Evolutionary conservation across 2,329 filamentous ascomycete species (phyloP).

Genomic region (Colletotrichum sp.): DNA sequence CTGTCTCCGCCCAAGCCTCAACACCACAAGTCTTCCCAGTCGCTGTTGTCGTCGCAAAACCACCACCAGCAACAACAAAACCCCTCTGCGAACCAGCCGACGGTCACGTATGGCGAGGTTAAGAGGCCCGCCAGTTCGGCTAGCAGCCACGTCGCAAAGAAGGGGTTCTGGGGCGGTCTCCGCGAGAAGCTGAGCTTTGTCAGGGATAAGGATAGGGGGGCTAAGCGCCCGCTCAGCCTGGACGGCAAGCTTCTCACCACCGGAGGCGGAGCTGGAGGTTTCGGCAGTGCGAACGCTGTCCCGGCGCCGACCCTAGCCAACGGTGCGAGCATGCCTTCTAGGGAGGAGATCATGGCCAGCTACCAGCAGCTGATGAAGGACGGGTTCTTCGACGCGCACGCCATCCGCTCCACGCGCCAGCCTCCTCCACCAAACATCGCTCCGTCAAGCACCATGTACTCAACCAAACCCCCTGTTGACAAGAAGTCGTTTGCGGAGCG

Average conservation of each 20-base stretch:
- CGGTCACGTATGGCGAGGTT: slow-evolving; percentile 12
- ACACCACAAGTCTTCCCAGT: slow-evolving; percentile 10
- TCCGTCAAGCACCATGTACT: slow-evolving; percentile 9
- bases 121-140: slow-evolving; percentile 22
- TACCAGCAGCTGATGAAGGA: slow-evolving; percentile 62
- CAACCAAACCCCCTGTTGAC: slow-evolving; percentile 15
- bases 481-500: slow-evolving; percentile 19
- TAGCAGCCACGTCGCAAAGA: slow-evolving; percentile 17
- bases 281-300: neutral
- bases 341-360: slow-evolving; percentile 60
- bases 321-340: slow-evolving; percentile 35
- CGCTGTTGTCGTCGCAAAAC: slow-evolving; percentile 5
- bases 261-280: slow-evolving; percentile 7
- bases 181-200: slow-evolving; percentile 29
- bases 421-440: slow-evolving; percentile 31
- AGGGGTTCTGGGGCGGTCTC: slow-evolving; percentile 36
- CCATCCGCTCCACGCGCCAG: slow-evolving; percentile 62
- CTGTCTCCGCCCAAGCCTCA: slow-evolving; percentile 11
- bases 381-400: slow-evolving; percentile 64
- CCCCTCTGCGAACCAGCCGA: slow-evolving; percentile 4
- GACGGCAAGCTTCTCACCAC: slow-evolving; percentile 20
- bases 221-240: slow-evolving; percentile 24
- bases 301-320: slow-evolving; percentile 2
- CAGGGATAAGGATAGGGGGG: slow-evolving; percentile 20
- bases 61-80: slow-evolving; percentile 12